Percentiles rank a stretch among this genome's conserved stretches.
These are phyloP conservation scores for Nematocida ausubeli DNA, from an alignment of 371 early-diverging fungal species.

Conservation along the genomic window DNA sequence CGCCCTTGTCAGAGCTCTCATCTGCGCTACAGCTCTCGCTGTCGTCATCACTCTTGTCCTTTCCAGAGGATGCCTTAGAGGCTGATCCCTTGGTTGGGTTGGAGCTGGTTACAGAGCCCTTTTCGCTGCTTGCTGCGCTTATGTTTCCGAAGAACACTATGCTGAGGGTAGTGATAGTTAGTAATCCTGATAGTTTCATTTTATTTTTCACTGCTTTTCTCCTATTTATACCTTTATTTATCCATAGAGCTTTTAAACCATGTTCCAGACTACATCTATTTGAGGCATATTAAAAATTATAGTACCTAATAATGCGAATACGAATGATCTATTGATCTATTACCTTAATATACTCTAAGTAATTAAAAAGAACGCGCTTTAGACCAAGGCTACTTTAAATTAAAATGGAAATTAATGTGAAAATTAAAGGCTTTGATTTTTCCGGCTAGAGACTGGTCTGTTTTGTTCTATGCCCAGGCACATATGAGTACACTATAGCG, in stretches of 20 bases:
- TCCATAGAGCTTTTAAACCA: not conserved
- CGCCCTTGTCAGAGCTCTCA: not conserved
- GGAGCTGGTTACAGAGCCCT: not conserved
- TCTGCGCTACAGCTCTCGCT: not conserved
- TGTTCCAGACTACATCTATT: not conserved
- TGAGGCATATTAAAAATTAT: not conserved
- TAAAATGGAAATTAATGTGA: not conserved
- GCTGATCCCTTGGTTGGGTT: not conserved
- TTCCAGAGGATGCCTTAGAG: not conserved
- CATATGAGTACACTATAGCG: no score
- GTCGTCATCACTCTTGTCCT: not conserved
- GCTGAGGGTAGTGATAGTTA: not conserved
- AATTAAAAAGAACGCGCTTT: not conserved
- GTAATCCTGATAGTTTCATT: constrained; percentile 4
- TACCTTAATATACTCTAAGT: not conserved
- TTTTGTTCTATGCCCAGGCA: no score
- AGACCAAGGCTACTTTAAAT: not conserved
- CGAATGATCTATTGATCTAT: not conserved
- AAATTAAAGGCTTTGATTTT: no score
- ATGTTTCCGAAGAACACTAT: not conserved
- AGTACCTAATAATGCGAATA: not conserved
- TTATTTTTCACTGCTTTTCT: not conserved
- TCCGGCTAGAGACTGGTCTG: no score
- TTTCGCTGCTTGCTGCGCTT: not conserved
- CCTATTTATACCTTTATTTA: constrained; percentile 19